Base-by-base conservation (phyloP, 2,329 filamentous ascomycete genomes). In the Aspergillus ruber region DNA sequence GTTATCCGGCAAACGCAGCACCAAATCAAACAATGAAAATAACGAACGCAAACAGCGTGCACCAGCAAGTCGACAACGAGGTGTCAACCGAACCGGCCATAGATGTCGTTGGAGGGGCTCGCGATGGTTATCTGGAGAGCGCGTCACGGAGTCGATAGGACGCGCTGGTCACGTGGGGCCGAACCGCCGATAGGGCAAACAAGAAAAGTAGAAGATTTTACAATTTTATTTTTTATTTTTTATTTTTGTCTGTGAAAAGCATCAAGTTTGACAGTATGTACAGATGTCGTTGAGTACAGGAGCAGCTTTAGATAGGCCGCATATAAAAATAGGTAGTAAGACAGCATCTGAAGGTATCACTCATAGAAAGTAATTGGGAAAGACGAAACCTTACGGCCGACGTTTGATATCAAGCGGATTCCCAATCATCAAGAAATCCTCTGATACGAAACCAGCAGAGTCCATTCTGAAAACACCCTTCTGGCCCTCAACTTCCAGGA, bases 381-480 rank as follows among this genome's bases (percentile, higher is more conserved):
- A 17, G 6, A 39, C 35, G 10, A 13, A 12, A 13, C 7, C 18
- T 39, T 18, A 12, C 2, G 36, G 4, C 21, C 36, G 18, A 18
- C 17, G 36, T 18, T 20, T 39, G 36, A 39, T 15, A 20, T 18
- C 18, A 9, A 61, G 47, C n/a, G 54, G 62, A 40, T 65, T 61
- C 4, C 65, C 64, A 46, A 70, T 50, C 27, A 61, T 50, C 23
- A 66, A 50, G 25, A 70, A 63, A 48, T 69, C 66, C 43, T 58
- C 46, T 8, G 66, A 65, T 3, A 69, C 51, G 40, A 53, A 65
- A 1, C 69, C 69, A 36, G 61, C 61, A 6, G 63, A 60, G 52
- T 72, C 69, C 56, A 72, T 56, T 42, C 67, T 61, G 49, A 70
- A 63, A 12, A 57, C 53, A 18, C 62, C 58, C 42, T 62, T 68